These are phyloP conservation scores for Xylaria polymorpha DNA, from an alignment of 2,329 filamentous ascomycete species.

Conservation along the genomic window DNA sequence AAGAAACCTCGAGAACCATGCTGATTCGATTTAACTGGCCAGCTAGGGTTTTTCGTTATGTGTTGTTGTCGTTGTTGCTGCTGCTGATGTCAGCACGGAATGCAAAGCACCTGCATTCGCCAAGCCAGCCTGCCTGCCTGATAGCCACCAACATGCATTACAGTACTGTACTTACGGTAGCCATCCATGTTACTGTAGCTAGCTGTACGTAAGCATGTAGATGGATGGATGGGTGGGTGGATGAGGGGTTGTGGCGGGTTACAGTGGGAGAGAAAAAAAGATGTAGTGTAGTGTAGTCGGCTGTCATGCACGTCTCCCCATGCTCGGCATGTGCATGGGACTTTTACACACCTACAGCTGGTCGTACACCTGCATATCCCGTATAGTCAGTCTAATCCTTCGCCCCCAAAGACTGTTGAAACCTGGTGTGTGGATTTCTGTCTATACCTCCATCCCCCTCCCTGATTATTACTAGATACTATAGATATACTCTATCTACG, in stretches of 20 bases:
- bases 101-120: neutral
- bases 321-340: constrained; percentile 3
- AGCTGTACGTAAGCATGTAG: no score
- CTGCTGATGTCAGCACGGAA: constrained; percentile 3
- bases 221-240: neutral
- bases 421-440: neutral
- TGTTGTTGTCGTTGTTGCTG: neutral
- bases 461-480: no score
- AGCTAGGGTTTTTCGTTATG: neutral
- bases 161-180: no score
- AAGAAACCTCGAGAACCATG: constrained; percentile 2
- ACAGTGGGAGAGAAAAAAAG: no score
- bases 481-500: neutral
- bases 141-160: no score
- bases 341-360: neutral
- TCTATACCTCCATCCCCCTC: no score
- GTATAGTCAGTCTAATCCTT: constrained; percentile 4
- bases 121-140: neutral
- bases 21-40: neutral
- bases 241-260: no score
- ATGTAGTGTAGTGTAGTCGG: no score
- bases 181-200: no score
- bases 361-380: neutral
- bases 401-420: neutral
- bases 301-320: neutral